Evolutionary conservation across 2,329 filamentous ascomycete species (phyloP).

Genomic region (Phialocephala subalpina): DNA sequence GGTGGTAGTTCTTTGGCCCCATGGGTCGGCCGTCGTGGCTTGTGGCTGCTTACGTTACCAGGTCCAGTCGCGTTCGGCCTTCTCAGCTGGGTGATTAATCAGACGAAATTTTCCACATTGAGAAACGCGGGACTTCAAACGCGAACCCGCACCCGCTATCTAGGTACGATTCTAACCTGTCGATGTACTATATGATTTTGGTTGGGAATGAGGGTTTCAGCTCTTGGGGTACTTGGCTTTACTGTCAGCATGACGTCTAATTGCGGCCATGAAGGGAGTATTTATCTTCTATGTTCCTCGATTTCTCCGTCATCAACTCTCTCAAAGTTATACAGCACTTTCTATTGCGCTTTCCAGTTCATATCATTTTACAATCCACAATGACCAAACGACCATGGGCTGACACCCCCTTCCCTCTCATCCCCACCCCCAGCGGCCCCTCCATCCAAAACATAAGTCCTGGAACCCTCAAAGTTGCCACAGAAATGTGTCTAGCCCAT

Average conservation of each 20-base stretch:
- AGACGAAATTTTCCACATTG: background rate
- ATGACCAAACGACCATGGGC: constrained; percentile 29
- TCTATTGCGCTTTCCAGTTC: background rate
- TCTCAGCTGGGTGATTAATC: background rate
- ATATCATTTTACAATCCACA: constrained; percentile 1
- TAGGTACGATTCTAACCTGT: background rate
- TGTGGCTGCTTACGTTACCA: background rate
- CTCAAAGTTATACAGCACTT: background rate
- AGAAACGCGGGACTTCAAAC: background rate
- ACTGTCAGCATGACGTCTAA: background rate
- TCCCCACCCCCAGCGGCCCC: constrained; percentile 18
- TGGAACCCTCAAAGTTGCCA: constrained; percentile 36
- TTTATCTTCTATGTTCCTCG: background rate
- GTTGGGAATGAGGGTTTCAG: background rate
- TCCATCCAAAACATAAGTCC: constrained; percentile 8
- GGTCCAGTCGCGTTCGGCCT: background rate
- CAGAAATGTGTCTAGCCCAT: constrained; percentile 45
- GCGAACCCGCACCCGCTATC: background rate
- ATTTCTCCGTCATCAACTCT: background rate
- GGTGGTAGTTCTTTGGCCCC: background rate
- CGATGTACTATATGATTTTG: background rate
- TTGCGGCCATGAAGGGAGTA: background rate
- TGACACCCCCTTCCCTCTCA: constrained; percentile 24
- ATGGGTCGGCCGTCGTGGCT: background rate
- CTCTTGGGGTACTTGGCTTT: background rate